Base-by-base conservation (phyloP, 1,139 yeast genomes). In the Kurtzmaniella quercitrusa region DNA sequence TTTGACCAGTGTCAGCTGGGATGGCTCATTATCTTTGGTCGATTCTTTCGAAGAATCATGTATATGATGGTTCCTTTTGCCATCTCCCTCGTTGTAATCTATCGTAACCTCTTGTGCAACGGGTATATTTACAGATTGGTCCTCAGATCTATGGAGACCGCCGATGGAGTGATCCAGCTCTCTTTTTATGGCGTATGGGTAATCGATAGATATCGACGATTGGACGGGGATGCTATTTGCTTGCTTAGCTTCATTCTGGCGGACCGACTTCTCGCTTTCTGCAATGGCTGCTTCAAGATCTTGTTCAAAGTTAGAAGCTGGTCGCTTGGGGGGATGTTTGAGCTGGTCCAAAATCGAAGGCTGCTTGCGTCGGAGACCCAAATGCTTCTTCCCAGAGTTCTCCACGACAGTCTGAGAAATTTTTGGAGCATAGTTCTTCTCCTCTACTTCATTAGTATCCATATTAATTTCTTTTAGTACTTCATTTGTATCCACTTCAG, bases 221-320 rank as follows among this genome's bases (percentile, higher is more conserved):
- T 31, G 16, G 5, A 31, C 10, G 9, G n/a, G 11, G 21, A 34
- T 40, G 34, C 37, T 14, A 21, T 8, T n/a, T 14, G 36, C 11
- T 31, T 31, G 25, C 10, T 15, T 10, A 21, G 14, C 39, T 38
- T 39, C 25, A 10, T 34, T 53, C 55, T 10, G 51, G 44, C 1
- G 52, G 53, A 40, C 51, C 55, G 21, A 31, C 4, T 31, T 31
- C 10, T 7, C 52, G 49, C 42, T 19, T 17, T 34, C 24, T 6
- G 15, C 23, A 34, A 19, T 12, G 18, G 23, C 38, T 6, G 17
- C 19, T 34, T 34, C 23, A 11, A 34, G 24, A 3, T 36, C 27
- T 18, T 19, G 9, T 10, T 36, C 38, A 19, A 12, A 31, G 4
- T 14, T 9, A 16, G 16, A 14, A 10, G 36, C 6, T 11, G 14